phyloP scores from a whole-genome alignment of 257 asterid genomes.

The Lavandula angustifolia region DNA sequence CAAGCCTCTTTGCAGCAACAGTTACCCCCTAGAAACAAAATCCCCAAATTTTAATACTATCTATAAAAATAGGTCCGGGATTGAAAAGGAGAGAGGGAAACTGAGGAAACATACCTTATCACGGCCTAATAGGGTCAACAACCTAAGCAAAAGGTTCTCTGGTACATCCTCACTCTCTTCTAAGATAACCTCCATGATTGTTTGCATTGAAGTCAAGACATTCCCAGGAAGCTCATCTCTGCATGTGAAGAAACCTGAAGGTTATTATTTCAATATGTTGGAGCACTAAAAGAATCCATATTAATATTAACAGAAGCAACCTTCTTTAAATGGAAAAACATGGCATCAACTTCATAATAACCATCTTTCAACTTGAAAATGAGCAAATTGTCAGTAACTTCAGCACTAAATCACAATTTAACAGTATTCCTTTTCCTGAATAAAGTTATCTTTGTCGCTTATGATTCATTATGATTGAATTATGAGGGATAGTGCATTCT shows the following conservation, averaged over 20 bases:
- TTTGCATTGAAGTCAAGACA: conserved; percentile 84
- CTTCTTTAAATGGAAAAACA: background rate
- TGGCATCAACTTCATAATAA: conserved; percentile 18
- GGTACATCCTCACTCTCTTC: conserved; percentile 89
- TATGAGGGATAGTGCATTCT: background rate
- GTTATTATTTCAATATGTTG: conserved; percentile 9
- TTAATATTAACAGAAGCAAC: background rate
- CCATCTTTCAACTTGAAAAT: conserved; percentile 19
- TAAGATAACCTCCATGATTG: conserved; percentile 75
- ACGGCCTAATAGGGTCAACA: conserved; percentile 70
- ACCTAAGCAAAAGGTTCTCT: conserved; percentile 62
- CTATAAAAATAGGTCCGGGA: background rate
- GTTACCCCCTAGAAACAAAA: conserved; percentile 53
- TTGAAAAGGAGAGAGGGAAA: conserved; percentile 5
- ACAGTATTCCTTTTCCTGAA: background rate
- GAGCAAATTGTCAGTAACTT: conserved; percentile 11
- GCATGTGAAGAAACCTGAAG: conserved; percentile 34
- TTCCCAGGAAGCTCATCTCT: conserved; percentile 73
- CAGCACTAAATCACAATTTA: background rate
- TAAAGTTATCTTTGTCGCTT: background rate
- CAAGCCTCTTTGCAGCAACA: conserved; percentile 75
- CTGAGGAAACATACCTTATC: conserved; percentile 38
- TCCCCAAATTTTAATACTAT: conserved; percentile 24
- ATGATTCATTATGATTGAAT: conserved; percentile 4
- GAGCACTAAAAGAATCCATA: conserved; percentile 20